Evolutionary conservation across 129 eudicot species (phyloP).

Genomic region (Chrysanthemum makinoi): DNA sequence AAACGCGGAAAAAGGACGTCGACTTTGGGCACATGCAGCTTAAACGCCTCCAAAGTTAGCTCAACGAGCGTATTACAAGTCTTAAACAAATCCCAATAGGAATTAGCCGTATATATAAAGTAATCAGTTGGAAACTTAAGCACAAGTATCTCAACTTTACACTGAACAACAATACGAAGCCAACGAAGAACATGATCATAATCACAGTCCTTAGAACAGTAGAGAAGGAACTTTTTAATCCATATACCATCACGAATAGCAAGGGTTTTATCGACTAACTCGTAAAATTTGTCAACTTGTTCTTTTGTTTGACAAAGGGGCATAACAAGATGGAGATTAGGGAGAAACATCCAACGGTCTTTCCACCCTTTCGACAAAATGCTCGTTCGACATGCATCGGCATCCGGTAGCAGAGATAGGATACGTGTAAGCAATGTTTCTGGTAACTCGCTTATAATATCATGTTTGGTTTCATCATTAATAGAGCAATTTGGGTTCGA

Average conservation of each 20-base stretch:
- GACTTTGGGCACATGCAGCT: slow-evolving; percentile 10
- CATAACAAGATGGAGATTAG: slow-evolving; percentile 16
- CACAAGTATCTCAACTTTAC: slow-evolving; percentile 14
- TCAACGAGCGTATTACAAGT: slow-evolving; percentile 14
- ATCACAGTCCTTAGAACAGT: slow-evolving; percentile 15
- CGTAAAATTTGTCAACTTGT: slow-evolving; percentile 15
- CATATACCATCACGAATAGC: slow-evolving; percentile 19
- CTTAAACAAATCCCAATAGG: slow-evolving; percentile 23
- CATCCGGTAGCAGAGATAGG: too few species aligned
- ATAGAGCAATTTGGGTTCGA: too few species aligned
- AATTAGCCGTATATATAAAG: not conserved
- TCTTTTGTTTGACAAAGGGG: not conserved
- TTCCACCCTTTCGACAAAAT: slow-evolving; percentile 21
- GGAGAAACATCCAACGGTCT: slow-evolving; percentile 20
- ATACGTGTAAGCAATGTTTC: too few species aligned
- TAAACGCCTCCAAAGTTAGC: slow-evolving; percentile 19
- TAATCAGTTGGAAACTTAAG: slow-evolving; percentile 24
- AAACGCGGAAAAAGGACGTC: slow-evolving; percentile 20
- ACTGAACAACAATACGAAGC: not conserved
- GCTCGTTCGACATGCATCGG: slow-evolving; percentile 18
- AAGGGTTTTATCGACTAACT: slow-evolving; percentile 17
- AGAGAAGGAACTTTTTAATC: slow-evolving; percentile 8
- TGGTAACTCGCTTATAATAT: too few species aligned
- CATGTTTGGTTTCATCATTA: too few species aligned
- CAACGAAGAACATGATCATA: slow-evolving; percentile 19